Base-by-base conservation (phyloP, 345 rosid genomes). In the Brassica cretica region DNA sequence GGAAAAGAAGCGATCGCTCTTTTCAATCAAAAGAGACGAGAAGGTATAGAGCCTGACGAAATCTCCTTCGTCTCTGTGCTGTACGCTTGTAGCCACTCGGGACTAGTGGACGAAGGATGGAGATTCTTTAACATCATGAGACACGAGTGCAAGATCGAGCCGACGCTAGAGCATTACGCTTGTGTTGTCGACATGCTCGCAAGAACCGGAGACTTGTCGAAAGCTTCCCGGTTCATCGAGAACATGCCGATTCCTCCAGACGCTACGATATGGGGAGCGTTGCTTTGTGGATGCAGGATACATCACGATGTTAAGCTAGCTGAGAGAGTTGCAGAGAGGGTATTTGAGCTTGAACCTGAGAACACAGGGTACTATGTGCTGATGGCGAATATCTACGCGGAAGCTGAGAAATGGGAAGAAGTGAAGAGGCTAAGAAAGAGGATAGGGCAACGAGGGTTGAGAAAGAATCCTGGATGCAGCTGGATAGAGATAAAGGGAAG, bases 131-230 rank as follows among this genome's bases (percentile, higher is more conserved):
- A 88, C 71, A 79, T 78, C 18, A 89, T 89, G 93, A 84, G 70
- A 78, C 80, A 89, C 1, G 91, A 91, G 18, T 89, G 72, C 84
- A 84, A 85, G 32, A 87, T 91, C 1, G 85, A 86, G 83, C 93
- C 91, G 8, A 84, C 77, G 3, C 18, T 89, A 77, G 92, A 91
- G 78, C 96, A 91, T 53, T 89, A 87, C 70, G 89, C 90, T 27
- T 91, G 96, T 74, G 76, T 88, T 53, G 96, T 89, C 35, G 90
- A 91, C 78, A 88, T 91, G 86, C 88, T 89, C 56, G 84, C 93
- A 65, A 83, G 90, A 58, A 68, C 84, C 0, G 96, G 96, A 56
- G 46, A 86, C 15, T 84, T 89, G 14, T 30, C 76, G 3, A 83
- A 78, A 76, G 93, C 96, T 37, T 84, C 84, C 55, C 55, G 79